Evolutionary conservation across 306 rosid species (phyloP).

Genomic region (Quercus berberidifolia): DNA sequence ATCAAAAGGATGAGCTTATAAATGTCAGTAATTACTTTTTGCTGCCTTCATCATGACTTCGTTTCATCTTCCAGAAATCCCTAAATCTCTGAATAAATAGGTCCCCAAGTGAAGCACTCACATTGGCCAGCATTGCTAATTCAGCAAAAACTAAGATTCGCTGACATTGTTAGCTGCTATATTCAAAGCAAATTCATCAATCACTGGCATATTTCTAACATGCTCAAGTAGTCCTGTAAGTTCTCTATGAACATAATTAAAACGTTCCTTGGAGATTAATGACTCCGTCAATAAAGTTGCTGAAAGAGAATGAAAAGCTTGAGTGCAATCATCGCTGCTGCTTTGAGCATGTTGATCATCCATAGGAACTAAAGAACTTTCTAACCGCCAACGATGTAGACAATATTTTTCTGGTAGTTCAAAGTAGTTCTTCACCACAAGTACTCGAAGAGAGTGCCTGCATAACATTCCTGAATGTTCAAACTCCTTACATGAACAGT

Average conservation of each 20-base stretch:
- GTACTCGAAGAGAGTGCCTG: constrained; percentile 58
- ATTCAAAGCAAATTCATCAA: constrained; percentile 38
- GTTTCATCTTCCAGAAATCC: not conserved
- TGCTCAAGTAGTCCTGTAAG: constrained; percentile 51
- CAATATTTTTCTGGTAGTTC: constrained; percentile 55
- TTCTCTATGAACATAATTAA: constrained; percentile 40
- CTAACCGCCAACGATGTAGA: constrained; percentile 52
- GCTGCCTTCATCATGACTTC: not conserved
- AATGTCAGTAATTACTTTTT: not conserved
- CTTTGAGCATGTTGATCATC: constrained; percentile 27
- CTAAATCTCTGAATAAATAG: not conserved
- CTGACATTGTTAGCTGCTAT: constrained; percentile 29
- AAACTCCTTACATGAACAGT: constrained; percentile 65
- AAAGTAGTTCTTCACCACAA: constrained; percentile 49
- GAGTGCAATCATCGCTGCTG: constrained; percentile 33
- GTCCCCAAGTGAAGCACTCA: not conserved
- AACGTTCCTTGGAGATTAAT: constrained; percentile 41
- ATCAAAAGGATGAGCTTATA: not conserved
- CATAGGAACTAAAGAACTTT: constrained; percentile 28
- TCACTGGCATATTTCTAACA: constrained; percentile 46
- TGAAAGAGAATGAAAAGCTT: constrained; percentile 45
- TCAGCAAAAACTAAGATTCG: constrained; percentile 16
- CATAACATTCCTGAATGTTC: constrained; percentile 63
- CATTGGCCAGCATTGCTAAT: not conserved
- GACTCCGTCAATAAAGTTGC: constrained; percentile 52